Evolutionary conservation across 2,329 filamentous ascomycete species (phyloP).

Genomic region (Trichoderma sp.): DNA sequence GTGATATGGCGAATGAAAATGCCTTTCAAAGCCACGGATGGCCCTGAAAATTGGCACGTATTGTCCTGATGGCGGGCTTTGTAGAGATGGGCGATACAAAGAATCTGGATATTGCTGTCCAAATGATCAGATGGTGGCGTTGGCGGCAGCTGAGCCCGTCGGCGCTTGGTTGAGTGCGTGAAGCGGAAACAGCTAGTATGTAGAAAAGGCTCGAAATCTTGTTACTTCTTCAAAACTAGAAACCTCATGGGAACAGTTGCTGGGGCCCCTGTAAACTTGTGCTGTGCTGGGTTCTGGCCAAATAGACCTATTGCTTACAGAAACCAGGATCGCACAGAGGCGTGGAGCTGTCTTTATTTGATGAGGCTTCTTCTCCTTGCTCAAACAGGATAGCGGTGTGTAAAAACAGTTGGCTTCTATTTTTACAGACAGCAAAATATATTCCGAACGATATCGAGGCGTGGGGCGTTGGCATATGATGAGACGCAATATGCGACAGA

Average conservation of each 20-base stretch:
- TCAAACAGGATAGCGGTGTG: neutral
- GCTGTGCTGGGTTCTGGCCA: constrained; percentile 12
- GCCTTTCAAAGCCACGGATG: neutral
- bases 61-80: neutral
- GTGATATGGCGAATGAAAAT: neutral
- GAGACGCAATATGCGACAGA: constrained; percentile 23
- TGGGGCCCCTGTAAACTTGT: neutral
- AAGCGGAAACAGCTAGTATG: neutral
- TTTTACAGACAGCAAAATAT: neutral
- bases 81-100: neutral
- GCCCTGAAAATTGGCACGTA: neutral
- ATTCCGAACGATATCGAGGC: constrained; percentile 12
- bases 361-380: neutral
- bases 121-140: neutral
- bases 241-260: neutral
- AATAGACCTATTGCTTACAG: constrained; percentile 18
- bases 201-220: neutral
- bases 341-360: constrained; percentile 2
- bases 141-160: neutral
- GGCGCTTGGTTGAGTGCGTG: neutral
- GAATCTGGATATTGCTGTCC: neutral
- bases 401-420: neutral
- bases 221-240: neutral
- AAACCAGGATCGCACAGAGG: constrained; percentile 19
- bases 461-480: constrained; percentile 23